Evolutionary conservation across 192 early-diverging fungal species (phyloP), one percentile per base, ranked within the genome.

Genomic region (Umbelopsis ramanniana): DNA sequence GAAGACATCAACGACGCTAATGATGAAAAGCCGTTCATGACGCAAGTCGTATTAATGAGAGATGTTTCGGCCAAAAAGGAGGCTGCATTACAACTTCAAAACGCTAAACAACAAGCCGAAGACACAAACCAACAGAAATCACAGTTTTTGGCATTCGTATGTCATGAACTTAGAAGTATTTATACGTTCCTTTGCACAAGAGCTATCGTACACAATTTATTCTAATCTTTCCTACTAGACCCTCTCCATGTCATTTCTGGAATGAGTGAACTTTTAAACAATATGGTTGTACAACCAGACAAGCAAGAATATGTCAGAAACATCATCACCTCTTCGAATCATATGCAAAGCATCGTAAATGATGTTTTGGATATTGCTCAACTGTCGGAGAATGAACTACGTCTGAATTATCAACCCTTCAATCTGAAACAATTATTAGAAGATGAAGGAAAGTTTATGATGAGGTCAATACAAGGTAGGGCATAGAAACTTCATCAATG

Each of bases 311-410:
- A 63, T 63, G 15, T 63, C 14, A 37, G 26, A n/a, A 63, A 63
- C 33, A 63, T 63, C 57, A 29, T 37, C 17, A 37, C 57, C 15
- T 63, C 57, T 29, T 63, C 29, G 2, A 35, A 33, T 35, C 57
- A 63, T 19, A 63, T 63, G 57, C 57, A 63, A 37, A 63, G 33
- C 33, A 63, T 63, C 14, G 57, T 63, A 26, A 63, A 63, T 37
- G 57, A 63, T 37, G 57, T 63, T 63, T 15, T 63, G 17, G 57
- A 63, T 35, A 63, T 63, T 4, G 57, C 57, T 14, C 57, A 63
- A 26, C 57, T 63, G 10, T 38, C 57, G 7, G 29, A 63, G 6
- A 11, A 63, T 37, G 57, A 63, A 14, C 33, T 63, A 15, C 26
- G 57, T 4, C 33, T 63, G 15, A 29, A 35, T 26, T 63, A 37